Evolutionary conservation across 208 protist species (phyloP), one percentile per base, ranked within the genome.

Genomic region (Trichomonas gallinae): DNA sequence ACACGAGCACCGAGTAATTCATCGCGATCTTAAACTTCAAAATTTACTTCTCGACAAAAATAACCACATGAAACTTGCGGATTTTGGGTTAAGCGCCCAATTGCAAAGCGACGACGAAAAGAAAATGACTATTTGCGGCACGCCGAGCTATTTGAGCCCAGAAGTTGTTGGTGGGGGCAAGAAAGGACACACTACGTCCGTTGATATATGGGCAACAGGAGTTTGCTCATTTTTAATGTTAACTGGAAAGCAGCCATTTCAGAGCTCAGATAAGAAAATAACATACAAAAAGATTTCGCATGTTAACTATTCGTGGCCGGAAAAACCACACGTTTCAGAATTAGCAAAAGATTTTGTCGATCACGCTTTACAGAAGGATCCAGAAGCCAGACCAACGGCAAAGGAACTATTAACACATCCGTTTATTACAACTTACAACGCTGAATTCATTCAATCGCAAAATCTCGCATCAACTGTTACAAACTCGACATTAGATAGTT

Each of bases 171-270:
- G 36, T 81, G 40, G 45, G 6, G 83, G 38, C 6, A 23, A n/a
- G 26, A 44, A 58, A 51, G 98, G 98, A n/a, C 99, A 99, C 98
- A 98, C 98, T 96, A 99, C 98, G 97, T 98, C 99, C 97, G 99
- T 99, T 9, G 99, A 99, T 97, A 98, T 99, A 63, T 99, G 99
- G 99, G 98, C 98, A 10, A 97, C 99, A 17, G 99, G 99, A 49
- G 99, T 99, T 51, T 99, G 99, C 93, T 96, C 99, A 85, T 99
- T 96, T 97, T 44, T 96, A 17, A 96, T 97, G 49, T 63, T 97
- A 36, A 98, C 99, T n/a, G 99, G 99, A 45, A 98, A 98, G 96
- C 99, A 99, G 81, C 99, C 99, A 0, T 99, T 99, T 97, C 98
- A 99, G 97, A 99, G 99, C 51, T 97, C 97, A n/a, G 98, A 99